Evolutionary conservation across 2,329 filamentous ascomycete genomes (phyloP), one percentile per base, ranked within the genome.

Genomic region (Kalmusia sp.): DNA sequence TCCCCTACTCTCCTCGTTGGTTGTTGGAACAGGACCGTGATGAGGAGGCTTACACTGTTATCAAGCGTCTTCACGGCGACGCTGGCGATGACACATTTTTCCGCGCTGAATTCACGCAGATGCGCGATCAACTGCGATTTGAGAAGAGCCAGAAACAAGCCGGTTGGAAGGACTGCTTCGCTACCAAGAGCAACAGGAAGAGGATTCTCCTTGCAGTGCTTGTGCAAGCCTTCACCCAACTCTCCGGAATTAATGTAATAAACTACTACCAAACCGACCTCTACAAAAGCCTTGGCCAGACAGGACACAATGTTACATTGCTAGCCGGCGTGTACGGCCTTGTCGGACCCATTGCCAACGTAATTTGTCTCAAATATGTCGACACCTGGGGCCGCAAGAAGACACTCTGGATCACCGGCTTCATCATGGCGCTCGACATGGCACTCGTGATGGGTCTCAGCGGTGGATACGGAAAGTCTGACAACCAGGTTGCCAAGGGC

Each of bases 1-100:
- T 82, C 45, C 82, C 82, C 0, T 83, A 79, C 60, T 83, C 81
- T 1, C 51, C 51, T 6, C 44, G 51, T 11, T 54, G 51, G 51
- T 45, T 54, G 4, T 22, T 49, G 7, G 37, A 49, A 11, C 34
- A 54, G 24, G 51, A 45, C 6, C 51, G 51, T 19, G 39, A 43
- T 45, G 48, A 51, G 45, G 48, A 51, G 22, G 48, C 48, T 9
- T 30, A 27, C 14, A 22, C 46, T 8, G 46, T 49, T 9, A 25
- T 49, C 19, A 49, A 47, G 27, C 33, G 50, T 12, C 43, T 55
- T n/a, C 48, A 52, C n/a, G 39, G 39, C n/a, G 31, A n/a, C 15
- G n/a, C 31, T 15, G 46, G 40, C 21, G 51, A 57, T 15, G 54
- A 56, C 28, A 21, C 49, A 2, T 56, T 56, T 38, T 45, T 56